phyloP scores from a whole-genome alignment of 2,329 filamentous ascomycete species.

The Penicillium sp. region DNA sequence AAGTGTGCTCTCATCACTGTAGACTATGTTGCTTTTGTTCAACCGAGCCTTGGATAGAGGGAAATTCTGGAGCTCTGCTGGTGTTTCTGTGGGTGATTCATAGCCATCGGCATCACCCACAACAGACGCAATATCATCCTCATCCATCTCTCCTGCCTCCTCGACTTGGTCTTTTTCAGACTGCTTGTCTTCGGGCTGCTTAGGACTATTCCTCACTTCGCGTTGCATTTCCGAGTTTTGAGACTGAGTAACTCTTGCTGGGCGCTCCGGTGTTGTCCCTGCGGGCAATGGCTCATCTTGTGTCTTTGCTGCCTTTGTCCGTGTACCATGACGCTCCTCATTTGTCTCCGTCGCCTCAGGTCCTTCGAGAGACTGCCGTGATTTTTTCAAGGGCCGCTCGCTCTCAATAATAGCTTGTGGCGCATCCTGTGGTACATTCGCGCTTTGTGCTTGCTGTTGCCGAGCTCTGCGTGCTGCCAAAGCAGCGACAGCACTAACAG shows the following conservation, averaged over 20 bases:
- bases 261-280: conserved; percentile 10
- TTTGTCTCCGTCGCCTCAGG: conserved; percentile 12
- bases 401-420: conserved; percentile 15
- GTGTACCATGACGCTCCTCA: conserved; percentile 11
- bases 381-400: conserved; percentile 37
- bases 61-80: conserved; percentile 37
- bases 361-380: conserved; percentile 29
- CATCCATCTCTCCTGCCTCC: conserved; percentile 20
- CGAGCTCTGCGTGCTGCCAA: conserved; percentile 44
- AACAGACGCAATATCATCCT: conserved; percentile 23
- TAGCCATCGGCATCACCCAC: conserved; percentile 30
- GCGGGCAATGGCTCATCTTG: conserved; percentile 14
- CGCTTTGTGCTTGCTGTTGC: conserved; percentile 32
- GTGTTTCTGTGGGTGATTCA: conserved; percentile 31
- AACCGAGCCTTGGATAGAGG: conserved; percentile 39
- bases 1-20: conserved; percentile 36
- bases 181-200: conserved; percentile 5
- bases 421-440: conserved; percentile 18
- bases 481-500: conserved; percentile 44
- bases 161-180: conserved; percentile 20
- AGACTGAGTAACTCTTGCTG: conserved; percentile 3
- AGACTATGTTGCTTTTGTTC: conserved; percentile 38
- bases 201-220: background rate
- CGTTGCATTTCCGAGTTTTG: conserved; percentile 1
- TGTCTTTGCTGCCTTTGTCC: conserved; percentile 22